Evolutionary conservation across 2,329 filamentous ascomycete species (phyloP).

Genomic region (Teratosphaeriaceae sp.): DNA sequence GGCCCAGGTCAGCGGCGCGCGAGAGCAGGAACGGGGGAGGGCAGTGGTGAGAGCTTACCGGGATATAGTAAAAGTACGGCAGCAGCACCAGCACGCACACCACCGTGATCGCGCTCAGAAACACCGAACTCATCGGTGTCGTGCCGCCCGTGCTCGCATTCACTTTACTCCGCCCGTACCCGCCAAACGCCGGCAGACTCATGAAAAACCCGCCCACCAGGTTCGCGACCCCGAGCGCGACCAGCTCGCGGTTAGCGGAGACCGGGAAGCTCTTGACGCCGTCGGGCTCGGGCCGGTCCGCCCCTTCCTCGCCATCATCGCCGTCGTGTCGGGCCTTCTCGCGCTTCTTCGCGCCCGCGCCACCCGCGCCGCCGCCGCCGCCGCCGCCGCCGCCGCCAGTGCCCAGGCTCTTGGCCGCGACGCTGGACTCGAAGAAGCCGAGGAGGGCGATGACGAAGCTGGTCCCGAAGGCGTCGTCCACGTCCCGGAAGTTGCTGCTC

Average conservation of each 20-base stretch:
- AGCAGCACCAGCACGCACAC: slow-evolving; percentile 74
- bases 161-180: slow-evolving; percentile 92
- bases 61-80: slow-evolving; percentile 90
- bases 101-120: slow-evolving; percentile 76
- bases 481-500: slow-evolving; percentile 67
- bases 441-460: slow-evolving; percentile 89
- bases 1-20: not conserved
- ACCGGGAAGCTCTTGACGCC: slow-evolving; percentile 73
- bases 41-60: slow-evolving; percentile 53
- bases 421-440: slow-evolving; percentile 97
- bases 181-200: slow-evolving; percentile 88
- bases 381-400: slow-evolving; percentile 38
- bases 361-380: slow-evolving; percentile 26
- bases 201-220: slow-evolving; percentile 88
- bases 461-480: slow-evolving; percentile 80
- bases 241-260: slow-evolving; percentile 87
- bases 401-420: slow-evolving; percentile 86
- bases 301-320: slow-evolving; percentile 25
- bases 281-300: slow-evolving; percentile 25
- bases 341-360: slow-evolving; percentile 45
- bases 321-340: too few relatives aligned
- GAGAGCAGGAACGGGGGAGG: not conserved
- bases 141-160: slow-evolving; percentile 87
- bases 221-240: slow-evolving; percentile 86
- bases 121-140: slow-evolving; percentile 88